A percentile compares a stretch with the other conserved stretches of the same genome.
These are phyloP conservation scores for Kuraishia ogatae DNA, from an alignment of 805 yeast species.

Conservation along the genomic window DNA sequence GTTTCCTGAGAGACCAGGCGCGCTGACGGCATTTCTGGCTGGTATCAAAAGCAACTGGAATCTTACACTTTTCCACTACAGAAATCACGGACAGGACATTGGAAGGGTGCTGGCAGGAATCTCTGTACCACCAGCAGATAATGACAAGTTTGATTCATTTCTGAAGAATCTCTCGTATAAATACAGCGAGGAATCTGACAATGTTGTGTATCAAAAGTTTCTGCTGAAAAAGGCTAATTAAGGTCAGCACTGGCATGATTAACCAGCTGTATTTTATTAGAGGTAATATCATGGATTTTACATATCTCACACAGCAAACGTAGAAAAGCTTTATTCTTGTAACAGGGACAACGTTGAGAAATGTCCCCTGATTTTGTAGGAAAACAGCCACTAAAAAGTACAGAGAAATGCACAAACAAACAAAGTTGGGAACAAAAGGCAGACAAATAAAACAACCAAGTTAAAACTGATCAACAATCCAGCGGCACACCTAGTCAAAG, in stretches of 20 bases:
- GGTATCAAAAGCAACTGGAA: conserved; percentile 78
- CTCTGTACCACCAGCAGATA: conserved; percentile 67
- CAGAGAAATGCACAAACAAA: background rate
- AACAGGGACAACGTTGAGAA: background rate
- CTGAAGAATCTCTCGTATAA: conserved; percentile 67
- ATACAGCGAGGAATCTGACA: conserved; percentile 74
- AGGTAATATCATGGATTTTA: too few relatives aligned
- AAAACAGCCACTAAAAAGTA: background rate
- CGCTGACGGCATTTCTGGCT: conserved; percentile 70
- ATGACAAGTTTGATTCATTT: conserved; percentile 56
- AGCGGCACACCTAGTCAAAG: too few relatives aligned
- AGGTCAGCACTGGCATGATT: too few relatives aligned
- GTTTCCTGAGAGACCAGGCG: conserved; percentile 97
- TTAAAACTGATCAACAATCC: background rate
- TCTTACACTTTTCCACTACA: conserved; percentile 87
- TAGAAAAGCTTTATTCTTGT: background rate
- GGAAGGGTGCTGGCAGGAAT: conserved; percentile 91
- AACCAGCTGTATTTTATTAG: too few relatives aligned
- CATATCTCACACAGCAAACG: too few relatives aligned
- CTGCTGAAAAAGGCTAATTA: conserved; percentile 20
- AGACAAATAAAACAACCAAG: background rate
- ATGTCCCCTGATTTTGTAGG: background rate
- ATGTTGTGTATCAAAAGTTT: conserved; percentile 78
- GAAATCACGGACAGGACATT: conserved; percentile 94
- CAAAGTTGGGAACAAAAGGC: background rate